Percentiles rank a stretch among this genome's conserved stretches.
These are phyloP conservation scores for Hypoxylon sp. DNA, from an alignment of 2,329 filamentous ascomycete species.

Conservation along the genomic window DNA sequence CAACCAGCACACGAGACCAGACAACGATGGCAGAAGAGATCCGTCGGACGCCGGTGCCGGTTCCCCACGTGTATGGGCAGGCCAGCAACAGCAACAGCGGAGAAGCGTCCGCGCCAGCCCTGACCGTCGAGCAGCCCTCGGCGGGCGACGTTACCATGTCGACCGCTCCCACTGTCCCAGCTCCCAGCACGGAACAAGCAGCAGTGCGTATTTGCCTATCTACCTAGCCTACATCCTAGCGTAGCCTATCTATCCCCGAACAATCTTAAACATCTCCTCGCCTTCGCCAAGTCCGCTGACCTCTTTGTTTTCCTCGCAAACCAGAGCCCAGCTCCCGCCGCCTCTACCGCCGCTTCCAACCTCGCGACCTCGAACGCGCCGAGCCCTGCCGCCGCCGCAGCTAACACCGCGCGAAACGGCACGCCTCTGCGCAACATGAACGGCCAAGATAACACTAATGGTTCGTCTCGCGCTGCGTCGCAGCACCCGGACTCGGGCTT, in stretches of 20 bases:
- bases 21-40: constrained; percentile 38
- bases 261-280: constrained; percentile 6
- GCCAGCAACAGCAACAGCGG: constrained; percentile 8
- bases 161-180: constrained; percentile 6
- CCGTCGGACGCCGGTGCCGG: constrained; percentile 40
- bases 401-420: constrained; percentile 54
- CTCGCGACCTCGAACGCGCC: constrained; percentile 44
- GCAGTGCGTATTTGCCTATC: constrained; percentile 45
- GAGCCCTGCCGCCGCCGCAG: constrained; percentile 51
- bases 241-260: constrained; percentile 1
- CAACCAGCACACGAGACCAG: not conserved
- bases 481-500: constrained; percentile 62
- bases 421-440: constrained; percentile 55
- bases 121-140: constrained; percentile 15
- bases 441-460: constrained; percentile 49
- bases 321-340: constrained; percentile 51
- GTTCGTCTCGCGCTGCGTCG: constrained; percentile 63
- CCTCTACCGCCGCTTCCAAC: constrained; percentile 17
- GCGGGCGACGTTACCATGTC: constrained; percentile 2
- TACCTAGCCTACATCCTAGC: constrained; percentile 2
- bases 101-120: constrained; percentile 7
- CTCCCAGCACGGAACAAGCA: constrained; percentile 48
- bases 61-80: constrained; percentile 40
- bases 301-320: not conserved
- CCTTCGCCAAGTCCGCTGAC: constrained; percentile 18